These are phyloP conservation scores for Phytophthora agathidicida DNA, from an alignment of 352 stramenopile genomes.

Conservation along the genomic window DNA sequence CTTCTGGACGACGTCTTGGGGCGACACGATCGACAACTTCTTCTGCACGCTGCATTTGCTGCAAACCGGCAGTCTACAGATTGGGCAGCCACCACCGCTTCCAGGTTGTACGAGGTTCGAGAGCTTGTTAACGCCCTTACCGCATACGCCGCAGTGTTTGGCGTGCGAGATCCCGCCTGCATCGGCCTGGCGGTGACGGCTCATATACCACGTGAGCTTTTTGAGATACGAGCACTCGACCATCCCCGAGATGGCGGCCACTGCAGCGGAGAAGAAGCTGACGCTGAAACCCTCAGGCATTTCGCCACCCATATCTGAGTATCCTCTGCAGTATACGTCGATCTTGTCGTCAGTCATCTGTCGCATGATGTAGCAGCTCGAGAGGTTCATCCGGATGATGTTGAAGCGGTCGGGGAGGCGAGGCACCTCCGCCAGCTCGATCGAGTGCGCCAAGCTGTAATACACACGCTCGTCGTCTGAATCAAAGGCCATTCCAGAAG, in stretches of 20 bases:
- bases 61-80: conserved; percentile 45
- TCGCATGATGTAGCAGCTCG: conserved; percentile 57
- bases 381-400: conserved; percentile 50
- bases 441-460: conserved; percentile 42
- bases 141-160: conserved; percentile 36
- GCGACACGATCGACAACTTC: conserved; percentile 41
- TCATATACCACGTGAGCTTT: conserved; percentile 65
- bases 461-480: conserved; percentile 39
- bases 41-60: conserved; percentile 54
- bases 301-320: conserved; percentile 48
- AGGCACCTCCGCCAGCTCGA: conserved; percentile 37
- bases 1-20: conserved; percentile 46
- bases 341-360: conserved; percentile 42
- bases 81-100: conserved; percentile 29
- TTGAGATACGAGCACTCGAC: conserved; percentile 65
- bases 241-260: conserved; percentile 40
- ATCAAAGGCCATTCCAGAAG: conserved; percentile 39
- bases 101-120: conserved; percentile 25
- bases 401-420: conserved; percentile 20
- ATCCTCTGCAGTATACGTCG: conserved; percentile 58
- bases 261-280: conserved; percentile 42
- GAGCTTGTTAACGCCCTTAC: conserved; percentile 35
- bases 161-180: neutral
- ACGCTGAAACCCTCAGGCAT: conserved; percentile 46
- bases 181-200: conserved; percentile 22